Evolutionary conservation across 495 filamentous ascomycete genomes (phyloP), one percentile per base, ranked within the genome.

Genomic region (Apiosordaria backusii): DNA sequence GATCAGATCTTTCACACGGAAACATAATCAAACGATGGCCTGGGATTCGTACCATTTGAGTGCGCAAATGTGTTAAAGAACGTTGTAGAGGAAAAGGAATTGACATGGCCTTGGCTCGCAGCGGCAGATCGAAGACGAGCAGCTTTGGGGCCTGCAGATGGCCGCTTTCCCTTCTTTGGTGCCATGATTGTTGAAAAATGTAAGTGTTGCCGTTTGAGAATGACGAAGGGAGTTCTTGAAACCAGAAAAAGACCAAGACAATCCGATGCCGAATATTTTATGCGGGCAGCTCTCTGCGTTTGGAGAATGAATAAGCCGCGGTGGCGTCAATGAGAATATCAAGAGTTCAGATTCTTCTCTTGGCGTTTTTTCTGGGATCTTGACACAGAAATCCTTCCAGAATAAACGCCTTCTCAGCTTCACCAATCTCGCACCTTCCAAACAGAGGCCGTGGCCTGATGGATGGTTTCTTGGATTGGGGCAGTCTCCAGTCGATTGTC

Each of bases 91-190:
- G 68, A 5, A 40, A 63, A 65, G 26, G 62, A 29, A 25, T 63
- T 60, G n/a, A 45, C 3, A 7, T 23, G 63, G 19, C 60, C 57
- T 50, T 64, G 70, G 19, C 35, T 13, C 7, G 62, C 40, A 5
- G 57, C 1, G 7, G 61, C 1, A 61, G 63, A 29, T 10, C 64
- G 68, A 24, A 65, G 40, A 10, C 57, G 65, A 26, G 57, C 40
- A 55, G 40, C 7, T 15, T 63, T 72, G 27, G 58, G 35, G n/a
- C 59, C 65, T 6, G 64, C 26, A 50, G 62, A 50, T 19, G 66
- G 60, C 66, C 70, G 66, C 67, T 70, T 74, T 18, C 65, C 68
- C 62, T 52, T 63, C 55, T 53, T 72, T 7, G 63, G 61, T 27
- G 66, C 54, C 72, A 72, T 72, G 58, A 61, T 65, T 16, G 60